phyloP scores from a whole-genome alignment of 192 early-diverging fungal genomes.

The Piromyces sp. region DNA sequence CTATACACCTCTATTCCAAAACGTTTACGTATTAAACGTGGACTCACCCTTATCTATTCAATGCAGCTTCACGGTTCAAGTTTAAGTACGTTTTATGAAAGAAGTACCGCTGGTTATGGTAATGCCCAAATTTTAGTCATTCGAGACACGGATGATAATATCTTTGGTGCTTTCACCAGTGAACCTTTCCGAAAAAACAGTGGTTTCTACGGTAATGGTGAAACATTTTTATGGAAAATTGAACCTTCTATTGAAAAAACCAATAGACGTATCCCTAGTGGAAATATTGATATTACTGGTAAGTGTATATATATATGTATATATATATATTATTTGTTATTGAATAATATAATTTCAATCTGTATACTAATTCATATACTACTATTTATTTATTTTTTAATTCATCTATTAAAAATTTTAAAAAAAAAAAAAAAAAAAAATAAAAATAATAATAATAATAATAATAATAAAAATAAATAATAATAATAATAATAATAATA shows the following conservation, averaged over 20 bases:
- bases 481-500: too few relatives aligned
- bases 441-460: too few relatives aligned
- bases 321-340: too few relatives aligned
- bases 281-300: not conserved
- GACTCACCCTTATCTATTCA: not conserved
- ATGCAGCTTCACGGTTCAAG: not conserved
- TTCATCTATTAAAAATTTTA: too few relatives aligned
- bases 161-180: not conserved
- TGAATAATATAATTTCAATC: too few relatives aligned
- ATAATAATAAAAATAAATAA: too few relatives aligned
- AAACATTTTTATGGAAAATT: not conserved
- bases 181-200: not conserved
- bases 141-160: not conserved
- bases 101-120: not conserved
- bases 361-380: too few relatives aligned
- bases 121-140: not conserved
- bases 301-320: too few relatives aligned
- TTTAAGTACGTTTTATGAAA: not conserved
- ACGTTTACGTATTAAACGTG: not conserved
- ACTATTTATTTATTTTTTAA: too few relatives aligned
- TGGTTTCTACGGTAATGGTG: not conserved
- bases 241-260: not conserved
- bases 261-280: not conserved
- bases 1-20: not conserved
- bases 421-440: too few relatives aligned